phyloP scores from a whole-genome alignment of 495 filamentous ascomycete species.

The Penicillium pulvis region DNA sequence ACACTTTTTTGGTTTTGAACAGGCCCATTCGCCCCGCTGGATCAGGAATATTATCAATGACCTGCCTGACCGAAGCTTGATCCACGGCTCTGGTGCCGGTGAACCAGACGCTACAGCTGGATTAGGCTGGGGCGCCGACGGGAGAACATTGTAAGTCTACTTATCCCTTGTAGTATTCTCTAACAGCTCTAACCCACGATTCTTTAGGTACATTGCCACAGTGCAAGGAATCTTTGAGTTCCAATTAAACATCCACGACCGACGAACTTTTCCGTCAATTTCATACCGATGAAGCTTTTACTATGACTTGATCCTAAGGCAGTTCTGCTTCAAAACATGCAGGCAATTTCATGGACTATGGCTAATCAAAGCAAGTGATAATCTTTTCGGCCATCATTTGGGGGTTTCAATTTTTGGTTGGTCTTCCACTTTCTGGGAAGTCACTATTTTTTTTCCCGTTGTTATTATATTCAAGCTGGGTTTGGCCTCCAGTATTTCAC shows the following conservation, averaged over 20 bases:
- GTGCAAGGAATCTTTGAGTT: slow-evolving; percentile 76
- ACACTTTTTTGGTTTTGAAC: slow-evolving; percentile 35
- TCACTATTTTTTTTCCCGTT: not conserved
- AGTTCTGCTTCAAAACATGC: not conserved
- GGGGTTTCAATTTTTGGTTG: not conserved
- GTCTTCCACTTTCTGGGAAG: not conserved
- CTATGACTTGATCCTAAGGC: not conserved
- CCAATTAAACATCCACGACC: slow-evolving; percentile 62
- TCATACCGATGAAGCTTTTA: slow-evolving; percentile 50
- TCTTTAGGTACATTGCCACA: slow-evolving; percentile 68
- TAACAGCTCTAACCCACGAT: slow-evolving; percentile 10
- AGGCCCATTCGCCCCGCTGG: slow-evolving; percentile 46
- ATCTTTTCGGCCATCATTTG: not conserved
- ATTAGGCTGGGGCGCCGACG: slow-evolving; percentile 69
- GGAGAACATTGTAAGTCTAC: slow-evolving; percentile 66
- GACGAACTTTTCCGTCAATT: slow-evolving; percentile 66
- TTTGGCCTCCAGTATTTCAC: slow-evolving; percentile 3
- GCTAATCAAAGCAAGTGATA: not conserved
- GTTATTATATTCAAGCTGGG: slow-evolving; percentile 2
- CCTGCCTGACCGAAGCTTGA: slow-evolving; percentile 38
- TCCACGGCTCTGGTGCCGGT: slow-evolving; percentile 36
- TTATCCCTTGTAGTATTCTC: not conserved
- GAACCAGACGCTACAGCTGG: slow-evolving; percentile 61
- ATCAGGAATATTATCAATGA: slow-evolving; percentile 46
- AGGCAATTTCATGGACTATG: not conserved